phyloP scores from a whole-genome alignment of 2,329 filamentous ascomycete species.

The Talaromyces sp. region DNA sequence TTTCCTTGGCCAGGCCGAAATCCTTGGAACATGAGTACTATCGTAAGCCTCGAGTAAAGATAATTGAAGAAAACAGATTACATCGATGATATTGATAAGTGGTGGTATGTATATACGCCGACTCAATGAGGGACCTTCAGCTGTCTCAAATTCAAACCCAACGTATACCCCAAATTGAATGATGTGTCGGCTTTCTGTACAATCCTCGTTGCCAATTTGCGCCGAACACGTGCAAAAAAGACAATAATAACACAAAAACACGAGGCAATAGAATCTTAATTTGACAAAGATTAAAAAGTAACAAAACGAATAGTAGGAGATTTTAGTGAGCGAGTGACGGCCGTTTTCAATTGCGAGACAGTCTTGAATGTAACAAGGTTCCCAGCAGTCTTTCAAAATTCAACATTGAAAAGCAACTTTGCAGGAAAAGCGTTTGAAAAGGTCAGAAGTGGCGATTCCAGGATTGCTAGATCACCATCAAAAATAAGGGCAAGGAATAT shows the following conservation, averaged over 20 bases:
- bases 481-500: slow-evolving; percentile 4
- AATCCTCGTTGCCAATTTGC: neutral
- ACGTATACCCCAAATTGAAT: neutral
- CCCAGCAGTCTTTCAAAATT: neutral
- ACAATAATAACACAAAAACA: neutral
- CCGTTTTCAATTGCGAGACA: slow-evolving; percentile 1
- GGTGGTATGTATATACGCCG: neutral
- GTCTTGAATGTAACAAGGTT: neutral
- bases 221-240: neutral
- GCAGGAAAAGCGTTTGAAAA: neutral
- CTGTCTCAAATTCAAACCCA: neutral
- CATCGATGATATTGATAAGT: neutral
- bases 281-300: neutral
- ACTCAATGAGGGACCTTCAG: neutral
- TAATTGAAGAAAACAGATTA: neutral
- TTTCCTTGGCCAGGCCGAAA: neutral
- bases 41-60: neutral
- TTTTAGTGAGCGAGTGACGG: slow-evolving; percentile 4
- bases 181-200: neutral
- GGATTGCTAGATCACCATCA: neutral
- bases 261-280: neutral
- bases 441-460: neutral
- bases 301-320: neutral
- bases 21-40: neutral
- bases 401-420: neutral